Evolutionary conservation across 2,329 filamentous ascomycete species (phyloP).

Genomic region (Colletotrichum ledebouriae): DNA sequence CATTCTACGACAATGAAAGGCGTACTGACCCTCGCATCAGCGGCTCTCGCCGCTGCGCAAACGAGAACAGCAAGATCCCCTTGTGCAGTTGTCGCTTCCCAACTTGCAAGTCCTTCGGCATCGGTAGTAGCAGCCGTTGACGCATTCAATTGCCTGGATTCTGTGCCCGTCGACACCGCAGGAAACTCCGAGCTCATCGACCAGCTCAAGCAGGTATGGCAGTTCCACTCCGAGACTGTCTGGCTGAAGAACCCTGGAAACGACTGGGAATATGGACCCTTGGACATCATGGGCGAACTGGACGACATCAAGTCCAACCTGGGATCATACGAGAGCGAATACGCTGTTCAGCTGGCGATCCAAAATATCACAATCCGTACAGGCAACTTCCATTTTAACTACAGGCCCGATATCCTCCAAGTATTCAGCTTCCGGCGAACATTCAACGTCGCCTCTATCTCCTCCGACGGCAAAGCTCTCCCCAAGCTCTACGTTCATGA

Average conservation of each 20-base stretch:
- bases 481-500: slow-evolving; percentile 9
- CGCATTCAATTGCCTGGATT: slow-evolving; percentile 6
- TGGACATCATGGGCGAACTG: slow-evolving; percentile 11
- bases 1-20: slow-evolving; percentile 3
- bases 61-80: background rate
- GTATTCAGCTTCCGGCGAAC: background rate
- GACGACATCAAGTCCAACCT: slow-evolving; percentile 15
- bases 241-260: slow-evolving; percentile 13
- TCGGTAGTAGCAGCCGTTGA: slow-evolving; percentile 6
- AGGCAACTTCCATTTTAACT: slow-evolving; percentile 10
- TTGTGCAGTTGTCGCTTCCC: background rate
- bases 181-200: slow-evolving; percentile 2
- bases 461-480: slow-evolving; percentile 5
- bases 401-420: slow-evolving; percentile 2
- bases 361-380: slow-evolving; percentile 17
- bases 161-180: slow-evolving; percentile 5
- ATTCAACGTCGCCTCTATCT: slow-evolving; percentile 4
- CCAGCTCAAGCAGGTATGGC: slow-evolving; percentile 15
- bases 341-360: slow-evolving; percentile 13
- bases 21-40: background rate
- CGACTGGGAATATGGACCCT: slow-evolving; percentile 16
- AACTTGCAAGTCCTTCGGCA: background rate
- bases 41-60: slow-evolving; percentile 9
- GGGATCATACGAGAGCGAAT: slow-evolving; percentile 6
- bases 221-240: slow-evolving; percentile 2